Conservation (phyloP, 345 rosid species). For the Boechera divaricarpa region DNA sequence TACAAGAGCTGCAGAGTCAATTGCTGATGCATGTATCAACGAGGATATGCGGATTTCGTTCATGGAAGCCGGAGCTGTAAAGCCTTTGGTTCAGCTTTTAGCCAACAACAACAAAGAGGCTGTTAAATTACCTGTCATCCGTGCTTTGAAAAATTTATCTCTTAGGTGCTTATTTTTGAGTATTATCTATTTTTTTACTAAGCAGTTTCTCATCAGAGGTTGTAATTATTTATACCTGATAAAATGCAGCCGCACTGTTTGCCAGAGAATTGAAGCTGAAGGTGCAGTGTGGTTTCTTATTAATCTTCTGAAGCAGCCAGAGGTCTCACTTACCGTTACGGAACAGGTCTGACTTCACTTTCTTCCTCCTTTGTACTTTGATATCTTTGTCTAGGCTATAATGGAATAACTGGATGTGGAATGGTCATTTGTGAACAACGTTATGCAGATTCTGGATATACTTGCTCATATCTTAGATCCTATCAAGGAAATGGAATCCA, state of each 20-base stretch:
- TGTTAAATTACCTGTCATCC: constrained; percentile 54
- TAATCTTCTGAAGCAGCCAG: constrained; percentile 57
- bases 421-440: constrained; percentile 29
- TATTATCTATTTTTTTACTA: constrained; percentile 1
- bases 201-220: constrained; percentile 13
- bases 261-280: constrained; percentile 76
- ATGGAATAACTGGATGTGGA: background rate
- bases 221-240: background rate
- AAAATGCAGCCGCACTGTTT: constrained; percentile 63
- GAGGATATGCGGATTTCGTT: constrained; percentile 78
- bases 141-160: constrained; percentile 77
- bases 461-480: constrained; percentile 78
- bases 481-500: constrained; percentile 72
- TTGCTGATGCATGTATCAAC: constrained; percentile 78
- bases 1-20: constrained; percentile 73
- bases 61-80: constrained; percentile 88
- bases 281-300: constrained; percentile 60
- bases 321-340: constrained; percentile 51
- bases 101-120: constrained; percentile 57
- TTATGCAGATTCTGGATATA: constrained; percentile 68
- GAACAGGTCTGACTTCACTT: constrained; percentile 59
- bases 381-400: constrained; percentile 17
- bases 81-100: constrained; percentile 72
- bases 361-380: constrained; percentile 20
- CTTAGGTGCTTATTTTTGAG: constrained; percentile 57